These are phyloP conservation scores for Chlorella sp. DNA, from an alignment of 139 green algal species.

Conservation along the genomic window DNA sequence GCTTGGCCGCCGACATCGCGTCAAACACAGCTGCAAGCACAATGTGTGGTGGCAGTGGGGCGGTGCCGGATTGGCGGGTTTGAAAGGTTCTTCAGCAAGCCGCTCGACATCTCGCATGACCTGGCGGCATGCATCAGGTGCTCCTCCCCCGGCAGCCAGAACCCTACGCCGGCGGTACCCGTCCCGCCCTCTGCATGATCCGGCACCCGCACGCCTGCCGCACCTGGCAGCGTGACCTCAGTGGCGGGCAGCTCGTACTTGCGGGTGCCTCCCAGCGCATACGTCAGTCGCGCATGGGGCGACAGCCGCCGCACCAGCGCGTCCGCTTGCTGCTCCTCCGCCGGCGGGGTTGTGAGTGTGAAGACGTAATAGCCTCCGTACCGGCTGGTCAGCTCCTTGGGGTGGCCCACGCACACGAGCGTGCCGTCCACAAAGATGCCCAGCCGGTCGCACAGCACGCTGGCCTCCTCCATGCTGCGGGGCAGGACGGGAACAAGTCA, in stretches of 20 bases:
- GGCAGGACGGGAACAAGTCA: background rate
- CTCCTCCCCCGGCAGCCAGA: too few species aligned
- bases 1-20: slow-evolving; percentile 55
- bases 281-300: slow-evolving; percentile 69
- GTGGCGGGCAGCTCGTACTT: slow-evolving; percentile 80
- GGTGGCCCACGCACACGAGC: slow-evolving; percentile 89
- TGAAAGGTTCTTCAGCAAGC: background rate
- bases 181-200: background rate
- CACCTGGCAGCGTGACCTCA: slow-evolving; percentile 48
- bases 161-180: too few species aligned
- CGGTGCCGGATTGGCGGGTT: background rate
- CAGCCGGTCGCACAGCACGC: slow-evolving; percentile 91
- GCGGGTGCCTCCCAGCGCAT: slow-evolving; percentile 72
- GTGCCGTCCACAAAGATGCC: slow-evolving; percentile 92
- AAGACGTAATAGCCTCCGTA: slow-evolving; percentile 82
- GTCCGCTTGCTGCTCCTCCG: slow-evolving; percentile 53
- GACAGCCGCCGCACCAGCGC: slow-evolving; percentile 58
- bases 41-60: too few species aligned
- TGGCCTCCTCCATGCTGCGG: slow-evolving; percentile 94
- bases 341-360: slow-evolving; percentile 73
- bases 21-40: slow-evolving; percentile 74
- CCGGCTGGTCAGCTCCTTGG: slow-evolving; percentile 85
- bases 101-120: too few species aligned
- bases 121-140: background rate
- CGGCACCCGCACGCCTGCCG: background rate